Conservation (phyloP, 495 filamentous ascomycete genomes). For the Astrothelium subdiscretum region DNA sequence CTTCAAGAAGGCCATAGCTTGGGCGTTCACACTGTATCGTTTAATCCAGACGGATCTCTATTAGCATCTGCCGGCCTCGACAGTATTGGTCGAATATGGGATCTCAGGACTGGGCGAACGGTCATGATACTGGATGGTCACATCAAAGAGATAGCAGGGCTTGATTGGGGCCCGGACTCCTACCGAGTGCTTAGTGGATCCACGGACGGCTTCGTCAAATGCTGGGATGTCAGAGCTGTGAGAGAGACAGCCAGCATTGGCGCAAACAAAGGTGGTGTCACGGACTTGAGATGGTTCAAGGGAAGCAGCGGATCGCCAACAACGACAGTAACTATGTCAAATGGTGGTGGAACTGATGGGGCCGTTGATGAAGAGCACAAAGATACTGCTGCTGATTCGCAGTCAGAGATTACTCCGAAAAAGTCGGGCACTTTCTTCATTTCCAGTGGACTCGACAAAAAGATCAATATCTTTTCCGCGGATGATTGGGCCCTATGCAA, state of each 20-base stretch:
- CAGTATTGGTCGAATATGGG: conserved; percentile 93
- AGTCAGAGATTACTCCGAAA: conserved; percentile 31
- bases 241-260: conserved; percentile 72
- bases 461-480: conserved; percentile 87
- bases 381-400: background rate
- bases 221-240: conserved; percentile 92
- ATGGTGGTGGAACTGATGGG: conserved; percentile 7
- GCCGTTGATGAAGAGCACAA: conserved; percentile 40
- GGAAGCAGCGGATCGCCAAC: conserved; percentile 52
- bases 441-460: conserved; percentile 84
- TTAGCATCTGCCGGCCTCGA: conserved; percentile 84
- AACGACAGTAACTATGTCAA: conserved; percentile 15
- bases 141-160: conserved; percentile 80
- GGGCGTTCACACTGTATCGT: conserved; percentile 78
- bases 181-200: conserved; percentile 79
- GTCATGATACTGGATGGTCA: conserved; percentile 95
- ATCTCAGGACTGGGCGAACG: conserved; percentile 83
- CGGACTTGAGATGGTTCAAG: conserved; percentile 90
- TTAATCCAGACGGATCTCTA: conserved; percentile 83
- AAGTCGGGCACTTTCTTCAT: conserved; percentile 83
- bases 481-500: conserved; percentile 92
- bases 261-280: conserved; percentile 83
- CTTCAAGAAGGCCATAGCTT: conserved; percentile 91
- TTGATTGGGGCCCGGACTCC: conserved; percentile 88
- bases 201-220: conserved; percentile 93